Base-by-base conservation (phyloP, 2,329 filamentous ascomycete genomes). In the Colletotrichum magnum region DNA sequence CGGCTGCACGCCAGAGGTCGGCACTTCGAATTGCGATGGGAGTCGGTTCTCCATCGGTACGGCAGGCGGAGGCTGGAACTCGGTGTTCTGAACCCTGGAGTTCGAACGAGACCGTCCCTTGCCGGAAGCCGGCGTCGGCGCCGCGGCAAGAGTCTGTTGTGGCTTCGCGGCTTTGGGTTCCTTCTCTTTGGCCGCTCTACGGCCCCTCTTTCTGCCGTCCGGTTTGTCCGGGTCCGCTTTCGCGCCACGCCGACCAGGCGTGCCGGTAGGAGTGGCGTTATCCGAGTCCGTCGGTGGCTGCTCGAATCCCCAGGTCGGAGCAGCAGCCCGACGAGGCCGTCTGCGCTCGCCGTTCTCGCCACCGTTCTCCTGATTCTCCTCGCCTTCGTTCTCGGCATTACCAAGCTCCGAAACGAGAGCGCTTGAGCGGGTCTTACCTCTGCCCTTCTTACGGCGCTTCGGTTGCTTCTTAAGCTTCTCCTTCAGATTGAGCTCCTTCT, bases 401-500 rank as follows among this genome's bases (percentile, higher is more conserved):
- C 88, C 89, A 58, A 90, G 84, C 74, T 93, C 90, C 4, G 90
- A 90, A 57, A 92, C 90, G 57, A 92, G 80, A n/a, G 87, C 88
- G 72, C 87, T 91, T 6, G 89, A 87, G 72, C 88, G 84, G 56
- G 88, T 86, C 78, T 91, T 90, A 43, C 83, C 85, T 74, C 88
- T 79, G 73, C 84, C 73, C 58, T 67, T 70, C 76, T 85, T 80
- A 70, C 87, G 83, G 75, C 85, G 84, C 77, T 85, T 88, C 68
- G 86, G 88, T 79, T 88, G 89, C 80, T 86, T 89, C 79, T 89
- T 91, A 36, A 92, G 85, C 79, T 93, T 93, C 76, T 93, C 92
- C 77, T 95, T 94, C 70, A 95, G 90, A 71, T 93, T 91, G 50
- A 90, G 87, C 54, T 90, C 86, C 81, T 92, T 92, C 81, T 90